Base-by-base conservation (phyloP, 1,139 yeast species). In the Geotrichum macrosporum region DNA sequence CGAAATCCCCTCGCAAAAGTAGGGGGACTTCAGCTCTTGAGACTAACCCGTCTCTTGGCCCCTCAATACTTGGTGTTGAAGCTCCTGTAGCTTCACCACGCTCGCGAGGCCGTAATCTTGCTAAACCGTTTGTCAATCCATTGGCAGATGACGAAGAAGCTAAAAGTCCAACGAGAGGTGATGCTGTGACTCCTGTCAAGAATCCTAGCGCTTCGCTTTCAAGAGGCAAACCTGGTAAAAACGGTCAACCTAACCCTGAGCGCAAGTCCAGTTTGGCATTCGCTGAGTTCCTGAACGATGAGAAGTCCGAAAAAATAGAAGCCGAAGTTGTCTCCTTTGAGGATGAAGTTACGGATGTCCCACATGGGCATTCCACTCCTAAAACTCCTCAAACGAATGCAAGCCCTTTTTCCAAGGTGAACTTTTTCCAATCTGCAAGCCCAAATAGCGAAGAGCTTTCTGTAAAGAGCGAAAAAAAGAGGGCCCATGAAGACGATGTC, bases 351-450 rank as follows among this genome's bases (percentile, higher is more conserved):
- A n/a, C n/a, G n/a, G n/a, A n/a, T n/a, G n/a, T n/a, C n/a, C n/a
- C n/a, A n/a, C n/a, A n/a, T n/a, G n/a, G n/a, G n/a, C n/a, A n/a
- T n/a, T n/a, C 38, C 19, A 24, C 46, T 4, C 41, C 54, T 8
- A 50, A 46, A 20, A 24, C 44, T 24, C 13, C 37, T 16, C 5
- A 18, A 13, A 8, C 24, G 8, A 60, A 55, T 33, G 59, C 60
- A 22, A 66, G 72, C 4, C 60, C 60, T 5, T 73, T 74, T 51
- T 62, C 70, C 1, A 57, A 60, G 29, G 70, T 71, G 22, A 73
- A 73, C 51, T 66, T 71, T 2, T 73, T 73, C 57, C 77, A 74
- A 53, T 58, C 71, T 0, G 54, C 53, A 3, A 46, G 55, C n/a
- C 57, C 62, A 5, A 51, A 54, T n/a, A 42, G 48, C 4, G 42